Percentiles rank a stretch among this genome's conserved stretches.
Conservation (phyloP, 2,329 filamentous ascomycete genomes). For the Pseudocercospora crystallina region DNA sequence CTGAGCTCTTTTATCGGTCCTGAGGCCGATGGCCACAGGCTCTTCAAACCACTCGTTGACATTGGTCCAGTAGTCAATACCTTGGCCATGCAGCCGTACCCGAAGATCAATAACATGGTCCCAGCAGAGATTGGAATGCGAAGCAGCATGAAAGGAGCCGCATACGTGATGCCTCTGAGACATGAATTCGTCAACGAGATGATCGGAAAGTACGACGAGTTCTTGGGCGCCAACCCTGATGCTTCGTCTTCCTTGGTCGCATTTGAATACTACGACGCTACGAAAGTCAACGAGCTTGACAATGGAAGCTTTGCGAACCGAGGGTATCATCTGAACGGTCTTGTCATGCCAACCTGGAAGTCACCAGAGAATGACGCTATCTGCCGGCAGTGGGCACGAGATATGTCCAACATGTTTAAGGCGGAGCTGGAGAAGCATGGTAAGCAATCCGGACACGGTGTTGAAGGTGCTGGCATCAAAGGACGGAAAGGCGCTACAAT, state of each 20-base stretch:
- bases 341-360: conserved; percentile 34
- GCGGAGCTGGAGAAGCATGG: conserved; percentile 25
- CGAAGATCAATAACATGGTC: conserved; percentile 27
- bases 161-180: conserved; percentile 25
- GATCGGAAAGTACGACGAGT: conserved; percentile 23
- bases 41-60: conserved; percentile 25
- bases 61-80: conserved; percentile 27
- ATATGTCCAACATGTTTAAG: conserved; percentile 29
- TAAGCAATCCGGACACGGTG: conserved; percentile 20
- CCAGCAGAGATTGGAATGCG: conserved; percentile 24
- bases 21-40: conserved; percentile 23
- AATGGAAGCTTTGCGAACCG: conserved; percentile 30
- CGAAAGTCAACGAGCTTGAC: conserved; percentile 21
- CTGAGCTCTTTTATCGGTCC: conserved; percentile 16
- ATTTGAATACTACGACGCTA: conserved; percentile 30
- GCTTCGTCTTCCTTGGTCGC: conserved; percentile 24
- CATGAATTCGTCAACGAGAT: conserved; percentile 24
- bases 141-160: conserved; percentile 30
- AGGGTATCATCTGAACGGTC: conserved; percentile 30
- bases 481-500: conserved; percentile 30
- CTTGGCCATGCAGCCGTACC: conserved; percentile 22
- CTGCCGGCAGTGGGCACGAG: conserved; percentile 31
- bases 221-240: conserved; percentile 20
- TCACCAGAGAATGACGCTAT: conserved; percentile 25
- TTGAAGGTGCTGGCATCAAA: conserved; percentile 26